Percentiles rank a stretch among this genome's conserved stretches.
Conservation (phyloP, 2,329 filamentous ascomycete genomes). For the Delphinella strobiligena region DNA sequence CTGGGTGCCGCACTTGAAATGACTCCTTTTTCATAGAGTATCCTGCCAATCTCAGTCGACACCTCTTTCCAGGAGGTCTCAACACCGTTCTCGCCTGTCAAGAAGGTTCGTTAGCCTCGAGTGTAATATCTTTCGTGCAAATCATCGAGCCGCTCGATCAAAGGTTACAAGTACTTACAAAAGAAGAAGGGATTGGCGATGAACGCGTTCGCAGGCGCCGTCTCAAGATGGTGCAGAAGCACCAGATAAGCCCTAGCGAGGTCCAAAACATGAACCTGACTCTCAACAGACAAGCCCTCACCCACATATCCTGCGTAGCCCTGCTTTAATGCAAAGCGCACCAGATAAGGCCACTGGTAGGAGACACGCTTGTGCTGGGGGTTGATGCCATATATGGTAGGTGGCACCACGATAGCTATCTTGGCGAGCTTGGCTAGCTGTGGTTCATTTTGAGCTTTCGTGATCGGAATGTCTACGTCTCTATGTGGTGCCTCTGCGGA, state of each 20-base stretch:
- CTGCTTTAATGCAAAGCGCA: constrained; percentile 37
- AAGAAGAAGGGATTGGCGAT: constrained; percentile 39
- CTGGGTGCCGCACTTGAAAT: constrained; percentile 25
- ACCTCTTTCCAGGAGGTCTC: constrained; percentile 33
- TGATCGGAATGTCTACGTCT: constrained; percentile 33
- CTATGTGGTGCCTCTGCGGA: constrained; percentile 33
- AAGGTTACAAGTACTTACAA: too few relatives aligned
- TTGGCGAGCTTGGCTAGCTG: constrained; percentile 29
- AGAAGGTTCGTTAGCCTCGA: too few relatives aligned
- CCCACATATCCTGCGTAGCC: constrained; percentile 35
- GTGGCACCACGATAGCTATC: constrained; percentile 36
- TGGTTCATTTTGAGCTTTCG: constrained; percentile 23
- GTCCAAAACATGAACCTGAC: constrained; percentile 36
- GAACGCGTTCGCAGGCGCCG: constrained; percentile 17
- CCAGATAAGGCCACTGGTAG: constrained; percentile 37
- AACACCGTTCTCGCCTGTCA: constrained; percentile 32
- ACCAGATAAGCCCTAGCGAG: constrained; percentile 34
- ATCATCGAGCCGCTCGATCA: too few relatives aligned
- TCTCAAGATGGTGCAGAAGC: constrained; percentile 35
- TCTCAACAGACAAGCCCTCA: constrained; percentile 29
- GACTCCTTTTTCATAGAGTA: constrained; percentile 26
- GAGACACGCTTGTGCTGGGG: constrained; percentile 29
- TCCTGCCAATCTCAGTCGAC: constrained; percentile 26
- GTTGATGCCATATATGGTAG: constrained; percentile 34
- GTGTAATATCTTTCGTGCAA: too few relatives aligned